phyloP scores from a whole-genome alignment of 106 monocot species.

The Vanilla planifolia region DNA sequence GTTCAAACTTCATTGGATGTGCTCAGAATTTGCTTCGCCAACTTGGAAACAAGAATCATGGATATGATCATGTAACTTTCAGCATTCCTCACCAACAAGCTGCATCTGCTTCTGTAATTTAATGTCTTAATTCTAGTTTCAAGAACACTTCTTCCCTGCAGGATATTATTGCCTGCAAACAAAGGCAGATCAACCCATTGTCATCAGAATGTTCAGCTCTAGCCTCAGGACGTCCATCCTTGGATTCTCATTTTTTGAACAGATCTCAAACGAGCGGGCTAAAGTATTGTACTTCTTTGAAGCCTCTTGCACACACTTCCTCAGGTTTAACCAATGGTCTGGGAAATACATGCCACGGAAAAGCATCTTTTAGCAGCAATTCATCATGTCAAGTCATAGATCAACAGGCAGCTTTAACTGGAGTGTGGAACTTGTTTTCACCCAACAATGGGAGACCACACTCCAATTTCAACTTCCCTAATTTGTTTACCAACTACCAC shows the following conservation, averaged over 20 bases:
- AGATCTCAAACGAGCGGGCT: background rate
- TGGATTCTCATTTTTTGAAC: conserved; percentile 1
- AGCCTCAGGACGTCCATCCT: conserved; percentile 7
- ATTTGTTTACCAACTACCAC: background rate
- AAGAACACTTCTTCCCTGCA: conserved; percentile 12
- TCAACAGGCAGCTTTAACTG: conserved; percentile 2
- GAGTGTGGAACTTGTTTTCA: conserved; percentile 3
- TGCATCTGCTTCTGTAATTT: conserved; percentile 14
- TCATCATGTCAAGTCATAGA: conserved; percentile 2
- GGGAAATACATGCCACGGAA: background rate
- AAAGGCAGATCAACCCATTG: background rate
- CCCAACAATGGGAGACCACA: background rate
- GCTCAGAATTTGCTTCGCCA: conserved; percentile 24
- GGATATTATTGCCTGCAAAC: conserved; percentile 1
- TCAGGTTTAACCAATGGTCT: conserved; percentile 3
- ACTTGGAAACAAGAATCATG: conserved; percentile 4
- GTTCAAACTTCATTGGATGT: conserved; percentile 40
- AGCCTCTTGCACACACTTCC: conserved; percentile 2
- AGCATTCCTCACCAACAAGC: conserved; percentile 9
- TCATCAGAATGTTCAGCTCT: conserved; percentile 3
- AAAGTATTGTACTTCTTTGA: background rate
- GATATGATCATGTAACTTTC: conserved; percentile 4
- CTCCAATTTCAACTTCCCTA: conserved; percentile 2
- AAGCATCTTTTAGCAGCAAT: background rate
- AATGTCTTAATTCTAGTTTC: conserved; percentile 1